These are phyloP conservation scores for Chaetomiaceae sp. DNA, from an alignment of 2,329 filamentous ascomycete genomes.

Conservation along the genomic window DNA sequence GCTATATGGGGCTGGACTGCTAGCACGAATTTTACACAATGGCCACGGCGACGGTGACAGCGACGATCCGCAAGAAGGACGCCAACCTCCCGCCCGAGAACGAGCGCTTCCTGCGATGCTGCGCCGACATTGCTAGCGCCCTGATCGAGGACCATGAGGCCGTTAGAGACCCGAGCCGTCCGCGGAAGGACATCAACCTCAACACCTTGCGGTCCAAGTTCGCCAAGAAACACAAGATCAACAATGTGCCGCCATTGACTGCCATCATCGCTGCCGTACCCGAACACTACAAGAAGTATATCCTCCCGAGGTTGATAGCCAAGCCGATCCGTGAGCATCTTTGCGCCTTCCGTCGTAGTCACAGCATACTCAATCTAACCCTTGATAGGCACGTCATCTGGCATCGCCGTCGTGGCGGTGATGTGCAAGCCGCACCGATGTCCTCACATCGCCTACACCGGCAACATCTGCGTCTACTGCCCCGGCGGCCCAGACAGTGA, in stretches of 20 bases:
- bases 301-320: slow-evolving; percentile 89
- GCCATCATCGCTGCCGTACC: slow-evolving; percentile 97
- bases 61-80: slow-evolving; percentile 67
- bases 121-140: slow-evolving; percentile 88
- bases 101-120: slow-evolving; percentile 88
- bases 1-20: not conserved
- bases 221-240: slow-evolving; percentile 86
- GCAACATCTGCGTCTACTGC: slow-evolving; percentile 98
- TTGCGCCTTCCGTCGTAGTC: not conserved
- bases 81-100: slow-evolving; percentile 81
- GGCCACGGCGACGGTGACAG: slow-evolving; percentile 38
- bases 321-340: slow-evolving; percentile 75
- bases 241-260: slow-evolving; percentile 82
- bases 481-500: slow-evolving; percentile 96
- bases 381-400: slow-evolving; percentile 72
- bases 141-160: slow-evolving; percentile 93
- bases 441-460: slow-evolving; percentile 95
- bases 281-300: slow-evolving; percentile 99
- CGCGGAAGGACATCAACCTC: slow-evolving; percentile 83
- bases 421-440: slow-evolving; percentile 99
- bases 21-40: slow-evolving; percentile 15
- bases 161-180: slow-evolving; percentile 63
- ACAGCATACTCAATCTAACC: not conserved
- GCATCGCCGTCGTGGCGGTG: slow-evolving; percentile 95
- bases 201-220: slow-evolving; percentile 82